These are phyloP conservation scores for Calophaca sinica DNA, from an alignment of 306 rosid species.

Conservation along the genomic window DNA sequence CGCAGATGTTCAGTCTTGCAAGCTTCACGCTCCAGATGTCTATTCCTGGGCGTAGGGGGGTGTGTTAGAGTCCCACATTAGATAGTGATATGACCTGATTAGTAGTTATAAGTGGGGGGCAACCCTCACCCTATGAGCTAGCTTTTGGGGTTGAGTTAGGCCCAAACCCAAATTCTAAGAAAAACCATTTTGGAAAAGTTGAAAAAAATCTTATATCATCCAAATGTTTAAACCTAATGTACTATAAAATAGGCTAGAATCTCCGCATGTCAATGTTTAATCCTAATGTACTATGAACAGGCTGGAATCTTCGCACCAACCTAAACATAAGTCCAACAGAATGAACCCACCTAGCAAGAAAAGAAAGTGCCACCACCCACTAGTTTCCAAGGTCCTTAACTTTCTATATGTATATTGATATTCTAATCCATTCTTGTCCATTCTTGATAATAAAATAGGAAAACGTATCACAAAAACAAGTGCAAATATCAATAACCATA, in stretches of 20 bases:
- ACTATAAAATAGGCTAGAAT: slow-evolving; percentile 1
- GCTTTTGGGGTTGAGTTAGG: too few species aligned
- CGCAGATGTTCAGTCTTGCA: too few species aligned
- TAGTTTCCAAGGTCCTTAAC: slow-evolving; percentile 13
- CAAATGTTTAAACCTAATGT: background rate
- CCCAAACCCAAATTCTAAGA: too few species aligned
- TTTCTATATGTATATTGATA: slow-evolving; percentile 9
- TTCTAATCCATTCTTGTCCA: background rate
- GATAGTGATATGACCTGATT: too few species aligned
- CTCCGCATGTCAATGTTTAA: background rate
- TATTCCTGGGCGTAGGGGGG: too few species aligned
- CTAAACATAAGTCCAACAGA: background rate
- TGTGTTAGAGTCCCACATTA: too few species aligned
- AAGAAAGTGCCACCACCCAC: background rate
- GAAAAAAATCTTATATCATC: background rate
- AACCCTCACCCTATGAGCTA: too few species aligned
- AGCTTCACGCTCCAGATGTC: too few species aligned
- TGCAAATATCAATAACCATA: background rate
- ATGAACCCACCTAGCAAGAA: background rate
- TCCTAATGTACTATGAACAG: background rate
- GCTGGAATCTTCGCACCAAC: background rate
- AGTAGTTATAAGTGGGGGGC: too few species aligned
- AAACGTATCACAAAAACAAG: background rate
- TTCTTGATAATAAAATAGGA: background rate
- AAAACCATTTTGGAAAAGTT: background rate